Conservation (phyloP, 768 basidiomycete genomes). For the Clitopilus passeckerianus region DNA sequence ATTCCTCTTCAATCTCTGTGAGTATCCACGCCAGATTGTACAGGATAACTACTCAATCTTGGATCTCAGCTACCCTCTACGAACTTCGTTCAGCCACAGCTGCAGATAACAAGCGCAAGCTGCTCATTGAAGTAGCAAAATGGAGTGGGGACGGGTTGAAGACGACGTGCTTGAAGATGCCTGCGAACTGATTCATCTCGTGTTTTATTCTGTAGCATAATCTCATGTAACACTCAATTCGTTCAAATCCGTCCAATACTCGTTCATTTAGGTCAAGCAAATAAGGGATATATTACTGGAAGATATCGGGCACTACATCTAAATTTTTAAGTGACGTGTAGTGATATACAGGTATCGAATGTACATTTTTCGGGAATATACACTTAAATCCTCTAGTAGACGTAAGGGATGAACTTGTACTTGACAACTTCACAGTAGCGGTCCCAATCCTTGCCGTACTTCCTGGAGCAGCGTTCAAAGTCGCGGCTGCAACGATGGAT, state of each 20-base stretch:
- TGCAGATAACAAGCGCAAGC: constrained; percentile 69
- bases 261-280: neutral
- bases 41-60: no score
- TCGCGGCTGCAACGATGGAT: constrained; percentile 89
- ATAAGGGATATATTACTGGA: neutral
- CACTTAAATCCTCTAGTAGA: constrained; percentile 51
- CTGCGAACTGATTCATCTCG: constrained; percentile 35
- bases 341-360: neutral
- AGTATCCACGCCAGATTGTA: constrained; percentile 15
- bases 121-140: constrained; percentile 73
- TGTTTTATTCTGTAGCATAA: no score
- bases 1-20: constrained; percentile 82
- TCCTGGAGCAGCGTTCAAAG: constrained; percentile 87
- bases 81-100: constrained; percentile 73
- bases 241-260: no score
- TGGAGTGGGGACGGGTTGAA: constrained; percentile 85
- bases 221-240: no score
- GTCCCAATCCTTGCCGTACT: constrained; percentile 96
- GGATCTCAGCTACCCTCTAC: constrained; percentile 67
- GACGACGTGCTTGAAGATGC: constrained; percentile 76
- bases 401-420: constrained; percentile 84
- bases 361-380: neutral
- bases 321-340: constrained; percentile 5
- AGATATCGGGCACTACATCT: neutral
- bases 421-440: constrained; percentile 82